Percentiles rank a stretch among this genome's conserved stretches.
These are phyloP conservation scores for Trichoderma citrinoviride DNA, from an alignment of 2,329 filamentous ascomycete species.

Conservation along the genomic window DNA sequence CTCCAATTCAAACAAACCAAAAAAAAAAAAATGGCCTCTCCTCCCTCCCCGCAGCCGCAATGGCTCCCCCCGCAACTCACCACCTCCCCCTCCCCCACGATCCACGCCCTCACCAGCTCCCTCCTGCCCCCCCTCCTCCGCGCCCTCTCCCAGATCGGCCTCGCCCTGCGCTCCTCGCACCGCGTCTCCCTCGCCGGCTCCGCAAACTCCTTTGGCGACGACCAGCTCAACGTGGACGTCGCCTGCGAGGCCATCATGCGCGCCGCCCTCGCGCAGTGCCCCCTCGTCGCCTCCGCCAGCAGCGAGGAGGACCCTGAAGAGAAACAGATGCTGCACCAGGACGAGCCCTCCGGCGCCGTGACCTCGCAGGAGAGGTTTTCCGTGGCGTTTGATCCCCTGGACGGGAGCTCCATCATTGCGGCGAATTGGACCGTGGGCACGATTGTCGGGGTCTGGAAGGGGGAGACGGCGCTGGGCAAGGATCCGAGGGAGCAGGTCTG, in stretches of 20 bases:
- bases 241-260: conserved; percentile 50
- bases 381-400: conserved; percentile 61
- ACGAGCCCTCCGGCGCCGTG: conserved; percentile 17
- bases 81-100: conserved; percentile 18
- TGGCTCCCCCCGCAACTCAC: conserved; percentile 7
- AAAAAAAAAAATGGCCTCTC: neutral
- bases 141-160: conserved; percentile 45
- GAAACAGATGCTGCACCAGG: conserved; percentile 28
- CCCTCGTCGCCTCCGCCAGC: conserved; percentile 49
- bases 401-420: conserved; percentile 60
- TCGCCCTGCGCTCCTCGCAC: conserved; percentile 44
- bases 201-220: conserved; percentile 57
- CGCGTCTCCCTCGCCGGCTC: conserved; percentile 48
- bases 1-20: neutral
- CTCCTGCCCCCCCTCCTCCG: conserved; percentile 50
- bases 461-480: conserved; percentile 43
- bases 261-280: conserved; percentile 42
- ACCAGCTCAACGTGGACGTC: conserved; percentile 59
- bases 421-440: conserved; percentile 59
- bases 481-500: conserved; percentile 46
- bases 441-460: conserved; percentile 60
- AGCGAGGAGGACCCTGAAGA: conserved; percentile 62
- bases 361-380: conserved; percentile 42
- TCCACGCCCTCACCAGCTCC: conserved; percentile 40
- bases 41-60: neutral